Base-by-base conservation (phyloP, 2,329 filamentous ascomycete species). In the Trichoderma lentiforme region DNA sequence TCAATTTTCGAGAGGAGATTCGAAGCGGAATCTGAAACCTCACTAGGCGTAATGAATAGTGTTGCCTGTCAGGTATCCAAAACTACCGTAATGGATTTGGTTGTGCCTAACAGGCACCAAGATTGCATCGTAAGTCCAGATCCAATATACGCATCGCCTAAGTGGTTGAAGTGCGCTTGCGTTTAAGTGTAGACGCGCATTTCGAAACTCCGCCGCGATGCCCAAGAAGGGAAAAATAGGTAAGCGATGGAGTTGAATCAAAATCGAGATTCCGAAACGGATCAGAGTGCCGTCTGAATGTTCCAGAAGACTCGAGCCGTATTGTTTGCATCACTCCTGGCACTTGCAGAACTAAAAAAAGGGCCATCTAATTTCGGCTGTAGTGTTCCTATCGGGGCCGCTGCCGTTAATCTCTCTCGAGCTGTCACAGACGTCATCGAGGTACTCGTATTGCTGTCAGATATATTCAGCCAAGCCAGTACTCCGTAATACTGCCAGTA, bases 361-460 rank as follows among this genome's bases (percentile, higher is more conserved):
- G 66, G 21, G 21, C 24, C 36, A 34, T 21, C 28, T 30, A 61
- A 69, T 69, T 69, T 69, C 66, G 66, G 66, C 36, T 43, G 56
- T 28, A 51, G 57, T 24, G 6, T 61, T 39, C 56, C 56, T 60
- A 61, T 69, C 56, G 57, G 66, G 53, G 56, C 21, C 36, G 21
- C 7, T 36, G 39, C 36, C 32, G 28, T 5, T 5, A 56, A 56
- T 62, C 34, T 36, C 21, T 66, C 47, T 51, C 28, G 11, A 43
- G 65, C 65, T 68, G 56, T 69, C 66, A 69, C 36, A 51, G 57
- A 69, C 66, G 66, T 69, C 66, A 69, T 69, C 65, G 34, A 32
- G 36, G 11, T 32, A 53, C 47, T 53, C 47, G 47, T 24, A 47
- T 32, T 14, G 26, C 18, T 53, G 47, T 24, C 47, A 53, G 21